phyloP scores from a whole-genome alignment of 2,329 filamentous ascomycete genomes.

The Exophiala bonariae region DNA sequence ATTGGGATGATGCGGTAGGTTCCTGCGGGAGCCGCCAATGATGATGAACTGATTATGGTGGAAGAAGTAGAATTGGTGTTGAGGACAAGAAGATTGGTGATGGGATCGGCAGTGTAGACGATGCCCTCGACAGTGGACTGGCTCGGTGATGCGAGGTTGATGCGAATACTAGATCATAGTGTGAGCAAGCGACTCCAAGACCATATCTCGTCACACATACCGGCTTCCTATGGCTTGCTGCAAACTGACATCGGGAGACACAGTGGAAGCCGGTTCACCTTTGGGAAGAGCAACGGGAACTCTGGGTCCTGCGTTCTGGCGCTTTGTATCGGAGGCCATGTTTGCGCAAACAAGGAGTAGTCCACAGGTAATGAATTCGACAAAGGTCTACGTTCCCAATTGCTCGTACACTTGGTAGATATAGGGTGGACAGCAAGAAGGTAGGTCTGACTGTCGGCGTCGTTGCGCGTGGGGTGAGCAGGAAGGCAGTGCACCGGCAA shows the following conservation, averaged over 20 bases:
- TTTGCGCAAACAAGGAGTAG: conserved; percentile 9
- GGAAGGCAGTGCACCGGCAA: too few species aligned
- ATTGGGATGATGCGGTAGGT: conserved; percentile 64
- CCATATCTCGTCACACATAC: conserved; percentile 47
- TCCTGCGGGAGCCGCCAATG: conserved; percentile 41
- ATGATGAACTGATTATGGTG: conserved; percentile 34
- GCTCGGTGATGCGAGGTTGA: conserved; percentile 54
- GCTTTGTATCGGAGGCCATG: conserved; percentile 53
- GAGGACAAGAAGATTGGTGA: conserved; percentile 62
- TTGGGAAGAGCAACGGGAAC: conserved; percentile 51
- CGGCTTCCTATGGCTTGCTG: conserved; percentile 58
- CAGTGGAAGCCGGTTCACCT: conserved; percentile 43
- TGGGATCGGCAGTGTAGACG: conserved; percentile 61
- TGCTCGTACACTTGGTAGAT: neutral
- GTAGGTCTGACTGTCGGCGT: neutral
- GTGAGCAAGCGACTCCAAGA: conserved; percentile 33
- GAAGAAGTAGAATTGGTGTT: conserved; percentile 52
- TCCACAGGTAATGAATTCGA: neutral
- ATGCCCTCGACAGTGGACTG: conserved; percentile 59
- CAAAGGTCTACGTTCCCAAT: neutral
- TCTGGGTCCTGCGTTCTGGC: conserved; percentile 56
- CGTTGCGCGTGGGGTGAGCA: too few species aligned
- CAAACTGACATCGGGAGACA: conserved; percentile 53
- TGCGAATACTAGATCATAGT: conserved; percentile 50
- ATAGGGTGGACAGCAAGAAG: neutral